phyloP scores from a whole-genome alignment of 768 basidiomycete species.

The Tylopilus sp. region DNA sequence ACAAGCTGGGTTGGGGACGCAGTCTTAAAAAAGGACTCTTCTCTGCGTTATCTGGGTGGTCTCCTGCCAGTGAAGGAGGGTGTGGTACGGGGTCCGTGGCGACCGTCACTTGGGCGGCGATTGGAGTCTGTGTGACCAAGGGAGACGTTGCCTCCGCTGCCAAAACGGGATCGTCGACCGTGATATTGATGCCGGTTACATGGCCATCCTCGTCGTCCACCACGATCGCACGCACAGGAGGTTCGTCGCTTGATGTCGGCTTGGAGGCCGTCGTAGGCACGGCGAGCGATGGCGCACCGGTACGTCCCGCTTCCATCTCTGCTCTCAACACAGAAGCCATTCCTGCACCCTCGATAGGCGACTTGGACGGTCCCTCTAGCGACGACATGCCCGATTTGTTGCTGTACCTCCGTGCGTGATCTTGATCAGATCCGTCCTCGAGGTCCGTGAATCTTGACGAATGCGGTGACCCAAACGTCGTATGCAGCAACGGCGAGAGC shows the following conservation, averaged over 20 bases:
- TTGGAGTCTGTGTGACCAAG: conserved; percentile 13
- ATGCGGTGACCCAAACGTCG: conserved; percentile 40
- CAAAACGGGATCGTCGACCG: not conserved
- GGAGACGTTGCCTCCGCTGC: conserved; percentile 14
- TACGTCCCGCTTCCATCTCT: conserved; percentile 14
- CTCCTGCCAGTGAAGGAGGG: not conserved
- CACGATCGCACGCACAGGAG: conserved; percentile 9
- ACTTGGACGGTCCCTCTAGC: conserved; percentile 12
- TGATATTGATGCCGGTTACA: conserved; percentile 6
- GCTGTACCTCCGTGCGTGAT: conserved; percentile 15
- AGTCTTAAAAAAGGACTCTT: conserved; percentile 25
- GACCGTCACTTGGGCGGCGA: conserved; percentile 8
- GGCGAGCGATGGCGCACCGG: not conserved
- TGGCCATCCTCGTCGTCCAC: conserved; percentile 16
- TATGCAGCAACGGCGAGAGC: conserved; percentile 39
- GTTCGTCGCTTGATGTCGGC: not conserved
- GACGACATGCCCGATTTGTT: conserved; percentile 15
- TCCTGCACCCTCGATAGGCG: conserved; percentile 13
- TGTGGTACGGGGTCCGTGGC: conserved; percentile 13
- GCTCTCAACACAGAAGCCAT: conserved; percentile 15
- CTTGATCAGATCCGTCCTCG: conserved; percentile 29
- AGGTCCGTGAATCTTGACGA: conserved; percentile 30
- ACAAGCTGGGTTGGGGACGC: conserved; percentile 18
- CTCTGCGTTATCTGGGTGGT: conserved; percentile 6
- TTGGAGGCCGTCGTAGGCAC: not conserved